Base-by-base conservation (phyloP, 768 basidiomycete genomes). In the Artomyces pyxidatus region DNA sequence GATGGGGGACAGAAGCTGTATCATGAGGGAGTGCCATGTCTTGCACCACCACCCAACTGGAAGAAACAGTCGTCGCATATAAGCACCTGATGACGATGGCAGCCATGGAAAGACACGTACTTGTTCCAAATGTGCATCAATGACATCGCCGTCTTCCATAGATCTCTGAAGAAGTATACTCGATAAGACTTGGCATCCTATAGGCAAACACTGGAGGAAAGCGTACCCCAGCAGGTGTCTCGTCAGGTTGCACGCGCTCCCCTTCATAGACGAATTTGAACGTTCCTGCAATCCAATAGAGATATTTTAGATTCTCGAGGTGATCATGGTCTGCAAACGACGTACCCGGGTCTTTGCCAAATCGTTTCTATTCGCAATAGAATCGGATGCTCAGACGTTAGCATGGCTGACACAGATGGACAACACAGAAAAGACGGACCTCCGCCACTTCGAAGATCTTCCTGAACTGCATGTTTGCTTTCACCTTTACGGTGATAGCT, bases 381-480 rank as follows among this genome's bases (percentile, higher is more conserved):
- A 25, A 3, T 8, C 35, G 23, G 35, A 45, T 16, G 29, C 17
- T 25, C 1, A 22, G 25, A n/a, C 42, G 19, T 16, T 11, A 30
- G n/a, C n/a, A n/a, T n/a, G n/a, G n/a, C n/a, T n/a, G n/a, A n/a
- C n/a, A n/a, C n/a, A n/a, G n/a, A n/a, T n/a, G n/a, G n/a, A n/a
- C n/a, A n/a, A n/a, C n/a, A n/a, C n/a, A n/a, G n/a, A 17, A 0
- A n/a, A 10, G 2, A 37, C 51, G 35, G 14, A 55, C 54, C 51
- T 55, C 54, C 17, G 54, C 54, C 1, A 53, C 54, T 12, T 55
- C 54, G 19, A 55, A 55, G 10, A 52, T 55, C 7, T 55, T 55
- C 44, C 48, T 55, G 23, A 55, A 55, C 8, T 37, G 54, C 54
- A 55, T 55, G 35, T 48, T 55, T 12, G 54, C 54, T n/a, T 55